Evolutionary conservation across 257 asterid species (phyloP).

Genomic region (Solanum pennellii): DNA sequence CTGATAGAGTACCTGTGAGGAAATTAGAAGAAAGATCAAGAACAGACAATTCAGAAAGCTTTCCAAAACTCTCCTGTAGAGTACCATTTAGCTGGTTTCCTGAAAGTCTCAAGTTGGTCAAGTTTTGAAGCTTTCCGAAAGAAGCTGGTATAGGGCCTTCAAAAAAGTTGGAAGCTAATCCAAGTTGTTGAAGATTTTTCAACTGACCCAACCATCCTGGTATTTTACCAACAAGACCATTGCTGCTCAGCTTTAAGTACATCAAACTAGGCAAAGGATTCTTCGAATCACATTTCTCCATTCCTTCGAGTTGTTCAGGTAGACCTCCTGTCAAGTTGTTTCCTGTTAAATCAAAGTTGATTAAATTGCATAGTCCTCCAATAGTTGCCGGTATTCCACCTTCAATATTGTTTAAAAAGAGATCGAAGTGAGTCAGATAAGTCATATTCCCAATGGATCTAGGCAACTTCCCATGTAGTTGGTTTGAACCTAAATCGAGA

Average conservation of each 20-base stretch:
- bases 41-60: constrained; percentile 15
- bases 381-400: constrained; percentile 32
- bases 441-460: constrained; percentile 23
- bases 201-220: constrained; percentile 37
- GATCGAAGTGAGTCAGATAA: constrained; percentile 13
- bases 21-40: constrained; percentile 29
- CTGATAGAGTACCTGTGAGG: constrained; percentile 22
- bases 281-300: constrained; percentile 6
- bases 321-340: constrained; percentile 26
- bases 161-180: constrained; percentile 16
- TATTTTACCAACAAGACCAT: constrained; percentile 18
- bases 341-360: constrained; percentile 15
- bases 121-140: constrained; percentile 19
- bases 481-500: constrained; percentile 14
- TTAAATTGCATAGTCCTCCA: constrained; percentile 32
- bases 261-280: constrained; percentile 17
- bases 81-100: constrained; percentile 31
- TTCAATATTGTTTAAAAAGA: constrained; percentile 17
- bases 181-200: constrained; percentile 18
- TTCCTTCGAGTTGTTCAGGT: constrained; percentile 24
- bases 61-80: constrained; percentile 27
- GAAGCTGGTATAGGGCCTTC: constrained; percentile 41
- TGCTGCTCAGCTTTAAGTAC: constrained; percentile 12
- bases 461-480: constrained; percentile 32
- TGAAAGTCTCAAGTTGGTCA: constrained; percentile 1